Evolutionary conservation across 2,329 filamentous ascomycete species (phyloP).

Genomic region (Chrysoporthe puriensis): DNA sequence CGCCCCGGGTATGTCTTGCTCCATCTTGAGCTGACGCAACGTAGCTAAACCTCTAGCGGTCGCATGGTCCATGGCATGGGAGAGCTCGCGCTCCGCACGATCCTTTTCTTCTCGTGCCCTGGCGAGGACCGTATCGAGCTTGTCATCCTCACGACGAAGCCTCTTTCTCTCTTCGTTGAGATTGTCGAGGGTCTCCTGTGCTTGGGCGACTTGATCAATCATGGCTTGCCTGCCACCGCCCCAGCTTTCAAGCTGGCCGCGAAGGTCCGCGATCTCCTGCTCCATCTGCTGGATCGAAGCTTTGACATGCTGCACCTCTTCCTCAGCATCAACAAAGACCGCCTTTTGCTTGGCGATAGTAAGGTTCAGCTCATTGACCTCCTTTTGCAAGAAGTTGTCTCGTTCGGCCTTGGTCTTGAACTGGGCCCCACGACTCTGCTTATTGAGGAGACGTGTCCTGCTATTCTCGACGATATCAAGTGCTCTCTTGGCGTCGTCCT

Average conservation of each 20-base stretch:
- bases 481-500: slow-evolving; percentile 70
- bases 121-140: slow-evolving; percentile 75
- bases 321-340: slow-evolving; percentile 80
- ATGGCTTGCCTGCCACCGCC: slow-evolving; percentile 74
- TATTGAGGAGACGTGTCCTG: slow-evolving; percentile 81
- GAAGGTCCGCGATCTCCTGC: slow-evolving; percentile 69
- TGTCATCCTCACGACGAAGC: slow-evolving; percentile 87
- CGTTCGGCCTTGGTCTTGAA: slow-evolving; percentile 89
- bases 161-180: slow-evolving; percentile 86
- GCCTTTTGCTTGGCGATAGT: slow-evolving; percentile 81
- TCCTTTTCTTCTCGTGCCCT: slow-evolving; percentile 78
- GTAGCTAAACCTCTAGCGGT: slow-evolving; percentile 87
- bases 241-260: slow-evolving; percentile 77
- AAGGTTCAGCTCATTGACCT: slow-evolving; percentile 79
- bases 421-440: slow-evolving; percentile 85
- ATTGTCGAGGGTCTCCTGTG: slow-evolving; percentile 77
- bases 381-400: slow-evolving; percentile 77
- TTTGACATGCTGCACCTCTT: slow-evolving; percentile 77
- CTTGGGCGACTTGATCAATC: slow-evolving; percentile 73
- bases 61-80: slow-evolving; percentile 85
- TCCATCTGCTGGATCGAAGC: slow-evolving; percentile 73
- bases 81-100: slow-evolving; percentile 75
- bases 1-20: slow-evolving; percentile 80
- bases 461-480: slow-evolving; percentile 77
- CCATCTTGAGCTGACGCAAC: slow-evolving; percentile 79